Conservation (phyloP, 1,284 basidiomycete species). For the Peniophora sp. region DNA sequence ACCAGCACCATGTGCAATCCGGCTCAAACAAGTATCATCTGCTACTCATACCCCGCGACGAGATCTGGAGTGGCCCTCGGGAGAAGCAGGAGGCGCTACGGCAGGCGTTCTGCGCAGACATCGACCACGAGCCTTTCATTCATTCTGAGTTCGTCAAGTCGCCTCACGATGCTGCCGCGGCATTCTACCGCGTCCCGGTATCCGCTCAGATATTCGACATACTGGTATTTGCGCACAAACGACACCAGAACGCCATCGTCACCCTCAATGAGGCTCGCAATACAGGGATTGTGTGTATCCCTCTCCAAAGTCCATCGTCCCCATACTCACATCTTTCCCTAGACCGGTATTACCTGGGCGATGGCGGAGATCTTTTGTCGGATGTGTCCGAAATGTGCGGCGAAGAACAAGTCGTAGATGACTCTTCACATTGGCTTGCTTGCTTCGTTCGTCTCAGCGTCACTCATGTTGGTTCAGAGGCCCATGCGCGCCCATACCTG, state of each 20-base stretch:
- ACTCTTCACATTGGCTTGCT: constrained; percentile 1
- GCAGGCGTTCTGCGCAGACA: constrained; percentile 33
- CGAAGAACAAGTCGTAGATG: constrained; percentile 13
- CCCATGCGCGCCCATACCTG: too few species aligned
- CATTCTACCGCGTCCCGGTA: constrained; percentile 58
- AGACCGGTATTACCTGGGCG: constrained; percentile 66
- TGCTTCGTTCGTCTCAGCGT: too few species aligned
- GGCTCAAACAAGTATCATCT: constrained; percentile 53
- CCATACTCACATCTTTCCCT: neutral
- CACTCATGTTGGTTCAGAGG: too few species aligned
- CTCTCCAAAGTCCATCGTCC: constrained; percentile 1
- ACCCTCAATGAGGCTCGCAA: constrained; percentile 50
- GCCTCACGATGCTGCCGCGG: constrained; percentile 14
- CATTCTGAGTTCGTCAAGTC: constrained; percentile 10
- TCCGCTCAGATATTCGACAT: constrained; percentile 62
- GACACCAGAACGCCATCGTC: constrained; percentile 41
- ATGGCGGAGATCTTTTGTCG: constrained; percentile 63
- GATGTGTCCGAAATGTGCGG: constrained; percentile 51
- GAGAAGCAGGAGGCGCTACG: constrained; percentile 39
- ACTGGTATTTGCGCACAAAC: constrained; percentile 55
- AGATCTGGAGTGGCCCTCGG: constrained; percentile 40
- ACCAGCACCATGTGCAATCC: constrained; percentile 44
- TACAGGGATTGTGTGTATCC: constrained; percentile 49
- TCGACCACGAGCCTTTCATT: constrained; percentile 24
- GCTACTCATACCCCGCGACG: constrained; percentile 53